Percentiles rank a stretch among this genome's conserved stretches.
Conservation (phyloP, 495 filamentous ascomycete genomes). For the Penicillium daleae region DNA sequence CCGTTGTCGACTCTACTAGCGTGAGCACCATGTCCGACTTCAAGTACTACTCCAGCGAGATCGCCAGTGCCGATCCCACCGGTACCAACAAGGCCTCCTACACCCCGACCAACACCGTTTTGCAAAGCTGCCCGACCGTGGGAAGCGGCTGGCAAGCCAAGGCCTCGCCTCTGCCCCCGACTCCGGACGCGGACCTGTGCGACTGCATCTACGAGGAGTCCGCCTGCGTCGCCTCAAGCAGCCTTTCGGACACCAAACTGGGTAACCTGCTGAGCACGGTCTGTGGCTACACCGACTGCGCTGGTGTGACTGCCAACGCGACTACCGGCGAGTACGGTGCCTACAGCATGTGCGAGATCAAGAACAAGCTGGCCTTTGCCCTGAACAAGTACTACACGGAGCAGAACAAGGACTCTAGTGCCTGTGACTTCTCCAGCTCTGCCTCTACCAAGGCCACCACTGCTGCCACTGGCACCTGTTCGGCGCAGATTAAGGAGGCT, state of each 20-base stretch:
- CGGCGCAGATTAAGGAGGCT: constrained; percentile 59
- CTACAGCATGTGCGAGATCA: constrained; percentile 84
- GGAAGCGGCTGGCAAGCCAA: constrained; percentile 67
- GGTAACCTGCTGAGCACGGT: constrained; percentile 71
- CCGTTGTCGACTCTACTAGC: constrained; percentile 59
- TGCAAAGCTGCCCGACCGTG: constrained; percentile 70
- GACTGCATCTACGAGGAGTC: constrained; percentile 76
- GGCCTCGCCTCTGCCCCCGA: constrained; percentile 72
- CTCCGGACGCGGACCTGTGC: constrained; percentile 75
- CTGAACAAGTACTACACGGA: constrained; percentile 79
- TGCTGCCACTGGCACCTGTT: constrained; percentile 56
- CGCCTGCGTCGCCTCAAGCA: constrained; percentile 65
- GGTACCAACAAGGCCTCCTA: constrained; percentile 68
- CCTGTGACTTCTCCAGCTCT: constrained; percentile 78
- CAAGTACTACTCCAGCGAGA: constrained; percentile 68
- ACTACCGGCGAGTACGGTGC: constrained; percentile 80
- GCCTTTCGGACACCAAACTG: constrained; percentile 55
- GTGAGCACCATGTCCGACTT: constrained; percentile 74
- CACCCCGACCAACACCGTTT: constrained; percentile 75
- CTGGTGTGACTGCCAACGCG: constrained; percentile 70
- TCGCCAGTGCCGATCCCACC: constrained; percentile 69
- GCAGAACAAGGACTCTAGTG: constrained; percentile 55
- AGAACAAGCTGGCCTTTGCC: constrained; percentile 77
- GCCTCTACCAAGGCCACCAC: constrained; percentile 57
- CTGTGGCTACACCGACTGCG: constrained; percentile 70